Base-by-base conservation (phyloP, 1,284 basidiomycete genomes). In the Ceratobasidium sp. region DNA sequence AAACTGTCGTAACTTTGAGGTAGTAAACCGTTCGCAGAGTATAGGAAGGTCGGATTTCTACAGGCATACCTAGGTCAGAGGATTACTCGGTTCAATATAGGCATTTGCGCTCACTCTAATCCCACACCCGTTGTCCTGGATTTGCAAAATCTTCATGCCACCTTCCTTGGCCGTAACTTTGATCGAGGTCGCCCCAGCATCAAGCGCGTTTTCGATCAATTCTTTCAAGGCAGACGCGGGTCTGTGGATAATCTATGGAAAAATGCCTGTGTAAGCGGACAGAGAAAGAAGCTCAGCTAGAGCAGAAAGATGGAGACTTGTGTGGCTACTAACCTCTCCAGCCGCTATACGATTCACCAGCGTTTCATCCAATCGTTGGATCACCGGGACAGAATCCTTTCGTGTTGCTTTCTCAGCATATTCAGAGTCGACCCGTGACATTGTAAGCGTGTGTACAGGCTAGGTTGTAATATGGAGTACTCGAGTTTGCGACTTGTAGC, bases 181-280 rank as follows among this genome's bases (percentile, higher is more conserved):
- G 81, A 99, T 96, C 0, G 91, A 90, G 0, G 94, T 97, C 37
- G 96, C 87, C 1, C 95, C 93, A 0, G 98, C 98, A 85, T 99
- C 98, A 43, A 99, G 88, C 25, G 93, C 90, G 81, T 99, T 99
- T 85, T 99, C 98, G 29, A 99, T 86, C 0, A 99, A 88, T 84
- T 99, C 98, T 83, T 99, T 99, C 78, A 99, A 88, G 0, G 98
- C 98, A 79, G 97, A 99, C 9, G 95, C 90, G 0, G 98, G 98
- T 43, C 98, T 87, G 78, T 99, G 97, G 78, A 99, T 99, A 82
- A 99, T 97, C 96, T 98, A 81, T 34, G 25, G 29, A 56, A 7
- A 40, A 64, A 46, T 78, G 43, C 22, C 22, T 78, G 32, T 37
- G 68, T 37, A 57, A 19, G 43, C 64, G 65, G 59, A 40, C 22